Conservation (phyloP, 306 rosid species). For the Astragalus membranaceus region DNA sequence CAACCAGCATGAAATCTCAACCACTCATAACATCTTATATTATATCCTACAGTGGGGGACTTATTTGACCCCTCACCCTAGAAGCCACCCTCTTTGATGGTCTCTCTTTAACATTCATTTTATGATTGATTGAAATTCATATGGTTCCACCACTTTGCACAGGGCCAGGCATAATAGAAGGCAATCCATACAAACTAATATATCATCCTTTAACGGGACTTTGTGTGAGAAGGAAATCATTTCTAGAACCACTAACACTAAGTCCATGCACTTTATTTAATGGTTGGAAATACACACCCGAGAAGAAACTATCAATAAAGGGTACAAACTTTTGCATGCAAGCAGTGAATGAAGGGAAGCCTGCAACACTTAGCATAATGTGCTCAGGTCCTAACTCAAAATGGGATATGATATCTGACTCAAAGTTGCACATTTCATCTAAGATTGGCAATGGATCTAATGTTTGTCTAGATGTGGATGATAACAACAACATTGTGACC, state of each 20-base stretch:
- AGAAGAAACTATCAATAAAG: conserved; percentile 28
- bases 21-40: too few species aligned
- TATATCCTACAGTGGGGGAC: too few species aligned
- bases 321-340: conserved; percentile 73
- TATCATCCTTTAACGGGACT: conserved; percentile 75
- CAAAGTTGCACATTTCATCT: conserved; percentile 68
- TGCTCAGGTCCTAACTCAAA: conserved; percentile 41
- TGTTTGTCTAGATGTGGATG: conserved; percentile 68
- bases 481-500: conserved; percentile 48
- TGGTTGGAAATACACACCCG: conserved; percentile 50
- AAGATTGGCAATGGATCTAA: conserved; percentile 26
- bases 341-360: conserved; percentile 36
- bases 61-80: too few species aligned
- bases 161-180: conserved; percentile 38
- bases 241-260: conserved; percentile 34
- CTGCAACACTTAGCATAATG: conserved; percentile 38
- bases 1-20: too few species aligned
- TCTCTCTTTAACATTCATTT: too few species aligned
- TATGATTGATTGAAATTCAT: too few species aligned
- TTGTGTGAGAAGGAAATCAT: conserved; percentile 44
- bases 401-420: conserved; percentile 73
- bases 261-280: conserved; percentile 57
- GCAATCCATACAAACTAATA: conserved; percentile 37
- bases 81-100: too few species aligned
- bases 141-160: neutral